A percentile compares a stretch with the other conserved stretches of the same genome.
phyloP scores from a whole-genome alignment of 2,329 filamentous ascomycete genomes.

The Gaeumannomyces tritici region DNA sequence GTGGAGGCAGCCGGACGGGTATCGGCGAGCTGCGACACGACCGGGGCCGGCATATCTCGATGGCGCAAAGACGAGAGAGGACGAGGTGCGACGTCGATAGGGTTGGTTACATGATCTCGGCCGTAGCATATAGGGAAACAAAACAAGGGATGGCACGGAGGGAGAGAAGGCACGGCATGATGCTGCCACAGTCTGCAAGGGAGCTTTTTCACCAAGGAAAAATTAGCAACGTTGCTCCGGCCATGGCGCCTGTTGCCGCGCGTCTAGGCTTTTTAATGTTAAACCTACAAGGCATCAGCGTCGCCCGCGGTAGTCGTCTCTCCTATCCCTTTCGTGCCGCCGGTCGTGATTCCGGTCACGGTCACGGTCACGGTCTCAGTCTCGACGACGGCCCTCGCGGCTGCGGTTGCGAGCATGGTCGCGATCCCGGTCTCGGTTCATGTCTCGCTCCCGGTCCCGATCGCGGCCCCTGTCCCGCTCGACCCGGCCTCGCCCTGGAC shows the following conservation, averaged over 20 bases:
- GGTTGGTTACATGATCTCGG: neutral
- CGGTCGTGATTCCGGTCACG: conserved; percentile 19
- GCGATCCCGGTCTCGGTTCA: conserved; percentile 20
- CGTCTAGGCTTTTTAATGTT: neutral
- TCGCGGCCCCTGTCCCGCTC: conserved; percentile 16
- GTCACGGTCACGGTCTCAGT: conserved; percentile 17
- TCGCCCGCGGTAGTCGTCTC: conserved; percentile 4
- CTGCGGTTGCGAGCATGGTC: conserved; percentile 21
- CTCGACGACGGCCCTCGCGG: conserved; percentile 12
- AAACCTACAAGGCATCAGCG: neutral
- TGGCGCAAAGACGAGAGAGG: neutral
- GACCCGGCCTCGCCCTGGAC: conserved; percentile 13
- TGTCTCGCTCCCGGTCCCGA: conserved; percentile 21
- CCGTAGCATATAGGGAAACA: neutral
- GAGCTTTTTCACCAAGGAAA: too few species aligned
- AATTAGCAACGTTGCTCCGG: neutral
- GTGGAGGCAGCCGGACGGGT: neutral
- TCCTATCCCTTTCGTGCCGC: conserved; percentile 14
- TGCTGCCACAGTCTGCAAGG: neutral
- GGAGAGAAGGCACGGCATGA: neutral
- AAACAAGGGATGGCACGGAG: too few species aligned
- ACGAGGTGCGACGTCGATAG: neutral
- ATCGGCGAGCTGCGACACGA: neutral
- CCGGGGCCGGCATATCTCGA: neutral
- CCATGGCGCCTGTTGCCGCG: neutral